These are phyloP conservation scores for Stephania yunnanensis DNA, from an alignment of 164 flowering plant genomes.

Conservation along the genomic window DNA sequence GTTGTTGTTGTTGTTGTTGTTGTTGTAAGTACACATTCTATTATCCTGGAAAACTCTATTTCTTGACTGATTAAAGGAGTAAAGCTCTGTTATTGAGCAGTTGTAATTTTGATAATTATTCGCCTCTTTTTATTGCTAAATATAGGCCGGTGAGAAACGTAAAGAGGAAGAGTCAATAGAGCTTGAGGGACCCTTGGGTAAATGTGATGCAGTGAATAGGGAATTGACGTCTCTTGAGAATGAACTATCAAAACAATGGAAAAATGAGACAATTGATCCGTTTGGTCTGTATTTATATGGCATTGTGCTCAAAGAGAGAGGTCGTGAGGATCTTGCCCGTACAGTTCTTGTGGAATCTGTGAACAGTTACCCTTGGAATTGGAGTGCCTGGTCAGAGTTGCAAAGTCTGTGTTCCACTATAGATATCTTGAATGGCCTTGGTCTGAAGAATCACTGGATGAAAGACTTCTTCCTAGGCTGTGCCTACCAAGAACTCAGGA, in stretches of 20 bases:
- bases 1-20: no score
- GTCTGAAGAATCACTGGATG: slow-evolving; percentile 93
- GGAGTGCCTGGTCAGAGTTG: slow-evolving; percentile 96
- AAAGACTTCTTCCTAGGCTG: slow-evolving; percentile 88
- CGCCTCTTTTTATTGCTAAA: slow-evolving; percentile 12
- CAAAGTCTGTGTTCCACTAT: slow-evolving; percentile 74
- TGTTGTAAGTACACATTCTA: background rate
- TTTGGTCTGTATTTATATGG: slow-evolving; percentile 84
- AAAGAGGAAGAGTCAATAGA: slow-evolving; percentile 95
- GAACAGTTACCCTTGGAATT: slow-evolving; percentile 94
- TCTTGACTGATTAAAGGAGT: no score
- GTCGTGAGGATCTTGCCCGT: slow-evolving; percentile 79
- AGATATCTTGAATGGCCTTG: slow-evolving; percentile 58
- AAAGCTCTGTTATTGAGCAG: background rate
- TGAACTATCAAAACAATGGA: slow-evolving; percentile 60
- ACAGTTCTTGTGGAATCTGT: slow-evolving; percentile 81
- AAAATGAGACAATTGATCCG: slow-evolving; percentile 74
- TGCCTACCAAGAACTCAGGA: slow-evolving; percentile 84
- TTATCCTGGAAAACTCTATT: background rate
- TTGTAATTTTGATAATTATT: background rate
- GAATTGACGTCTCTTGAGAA: slow-evolving; percentile 75
- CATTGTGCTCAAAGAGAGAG: slow-evolving; percentile 80
- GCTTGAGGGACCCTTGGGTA: slow-evolving; percentile 87
- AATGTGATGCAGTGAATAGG: slow-evolving; percentile 60
- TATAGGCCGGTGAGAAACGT: slow-evolving; percentile 94